Conservation (phyloP, 768 basidiomycete species). For the Rhodotorula sphaerocarpa region DNA sequence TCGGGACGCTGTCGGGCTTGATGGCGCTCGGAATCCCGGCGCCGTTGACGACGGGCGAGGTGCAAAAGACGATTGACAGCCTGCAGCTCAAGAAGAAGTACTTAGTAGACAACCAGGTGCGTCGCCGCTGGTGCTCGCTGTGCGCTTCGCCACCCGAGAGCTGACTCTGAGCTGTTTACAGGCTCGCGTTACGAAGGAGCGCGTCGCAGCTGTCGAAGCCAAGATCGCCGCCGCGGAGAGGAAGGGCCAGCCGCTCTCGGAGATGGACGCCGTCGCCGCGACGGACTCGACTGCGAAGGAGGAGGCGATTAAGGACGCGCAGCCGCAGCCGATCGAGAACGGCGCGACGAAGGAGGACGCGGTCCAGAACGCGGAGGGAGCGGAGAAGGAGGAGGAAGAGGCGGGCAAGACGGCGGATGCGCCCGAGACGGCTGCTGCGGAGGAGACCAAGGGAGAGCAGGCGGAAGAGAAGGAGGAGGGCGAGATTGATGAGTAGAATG, state of each 20-base stretch:
- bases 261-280: constrained; percentile 10
- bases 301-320: constrained; percentile 12
- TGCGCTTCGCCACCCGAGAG: too few relatives aligned
- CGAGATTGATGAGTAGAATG: background rate
- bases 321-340: constrained; percentile 14
- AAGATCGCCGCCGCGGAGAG: constrained; percentile 68
- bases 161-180: background rate
- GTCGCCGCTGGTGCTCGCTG: constrained; percentile 26
- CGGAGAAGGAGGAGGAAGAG: too few relatives aligned
- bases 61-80: constrained; percentile 76
- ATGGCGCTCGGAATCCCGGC: constrained; percentile 81
- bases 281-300: constrained; percentile 8
- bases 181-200: constrained; percentile 38
- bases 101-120: constrained; percentile 85
- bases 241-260: background rate
- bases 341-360: constrained; percentile 8
- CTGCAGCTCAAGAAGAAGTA: constrained; percentile 88
- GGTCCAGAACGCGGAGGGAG: constrained; percentile 6
- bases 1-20: constrained; percentile 79
- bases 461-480: background rate
- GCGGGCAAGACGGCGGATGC: background rate
- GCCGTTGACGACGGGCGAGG: constrained; percentile 65
- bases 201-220: constrained; percentile 45
- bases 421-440: background rate
- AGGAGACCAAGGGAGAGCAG: background rate